Percentiles rank a stretch among this genome's conserved stretches.
Conservation (phyloP, 306 rosid genomes). For the Malus fusca region DNA sequence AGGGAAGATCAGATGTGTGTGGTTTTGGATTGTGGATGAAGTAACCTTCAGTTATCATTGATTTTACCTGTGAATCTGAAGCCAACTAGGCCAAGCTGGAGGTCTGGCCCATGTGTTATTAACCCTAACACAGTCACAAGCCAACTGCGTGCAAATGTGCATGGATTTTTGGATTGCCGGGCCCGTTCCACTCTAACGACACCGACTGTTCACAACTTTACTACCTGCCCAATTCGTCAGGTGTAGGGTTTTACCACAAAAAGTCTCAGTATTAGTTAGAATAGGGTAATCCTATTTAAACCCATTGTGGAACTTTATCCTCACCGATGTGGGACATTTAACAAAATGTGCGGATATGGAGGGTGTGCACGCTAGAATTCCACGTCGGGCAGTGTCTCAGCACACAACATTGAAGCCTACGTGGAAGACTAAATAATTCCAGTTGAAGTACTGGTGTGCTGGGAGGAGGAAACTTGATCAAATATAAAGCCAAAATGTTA, state of each 20-base stretch:
- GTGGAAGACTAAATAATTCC: slow-evolving; percentile 27
- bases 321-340: no score
- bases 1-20: slow-evolving; percentile 30
- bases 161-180: no score
- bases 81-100: neutral
- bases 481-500: neutral
- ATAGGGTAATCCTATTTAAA: no score
- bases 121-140: neutral
- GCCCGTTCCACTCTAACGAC: no score
- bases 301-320: no score
- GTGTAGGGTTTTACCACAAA: no score
- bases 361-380: slow-evolving; percentile 23
- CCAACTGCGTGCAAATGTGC: neutral
- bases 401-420: slow-evolving; percentile 14
- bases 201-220: no score
- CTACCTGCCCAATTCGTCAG: accelerated
- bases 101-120: neutral
- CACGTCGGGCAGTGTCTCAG: slow-evolving; percentile 30
- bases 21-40: slow-evolving; percentile 15
- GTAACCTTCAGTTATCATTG: neutral
- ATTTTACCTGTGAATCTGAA: neutral
- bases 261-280: no score
- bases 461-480: neutral
- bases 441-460: neutral
- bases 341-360: neutral